These are phyloP conservation scores for Annulohypoxylon maeteangense DNA, from an alignment of 495 filamentous ascomycete genomes.

Conservation along the genomic window DNA sequence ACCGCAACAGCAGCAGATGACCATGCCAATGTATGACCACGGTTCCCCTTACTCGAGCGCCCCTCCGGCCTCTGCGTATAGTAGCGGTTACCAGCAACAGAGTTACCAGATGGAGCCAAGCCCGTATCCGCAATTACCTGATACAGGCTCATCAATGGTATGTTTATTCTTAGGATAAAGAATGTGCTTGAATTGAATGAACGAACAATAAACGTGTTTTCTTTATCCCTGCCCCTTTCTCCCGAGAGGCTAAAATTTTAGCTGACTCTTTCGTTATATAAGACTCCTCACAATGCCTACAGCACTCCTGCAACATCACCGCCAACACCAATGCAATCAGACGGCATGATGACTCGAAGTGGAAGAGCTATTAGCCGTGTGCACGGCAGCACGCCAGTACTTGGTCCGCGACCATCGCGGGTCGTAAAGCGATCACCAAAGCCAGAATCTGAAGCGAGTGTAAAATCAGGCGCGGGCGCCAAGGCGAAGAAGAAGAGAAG, in stretches of 20 bases:
- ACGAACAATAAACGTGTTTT: slow-evolving; percentile 31
- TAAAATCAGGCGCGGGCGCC: slow-evolving; percentile 31
- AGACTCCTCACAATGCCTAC: slow-evolving; percentile 54
- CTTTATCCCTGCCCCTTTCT: slow-evolving; percentile 22
- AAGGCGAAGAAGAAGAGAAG: slow-evolving; percentile 61
- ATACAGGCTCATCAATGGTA: slow-evolving; percentile 44
- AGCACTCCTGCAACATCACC: slow-evolving; percentile 63
- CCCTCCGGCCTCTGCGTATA: slow-evolving; percentile 25
- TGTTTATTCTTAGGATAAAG: slow-evolving; percentile 43
- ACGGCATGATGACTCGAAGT: slow-evolving; percentile 58
- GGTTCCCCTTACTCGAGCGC: slow-evolving; percentile 31
- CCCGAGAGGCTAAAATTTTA: not conserved
- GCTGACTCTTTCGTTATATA: slow-evolving; percentile 24
- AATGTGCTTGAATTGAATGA: slow-evolving; percentile 1
- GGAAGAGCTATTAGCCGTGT: slow-evolving; percentile 52
- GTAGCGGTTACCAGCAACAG: slow-evolving; percentile 48
- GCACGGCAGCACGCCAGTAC: slow-evolving; percentile 22
- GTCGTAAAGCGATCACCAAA: slow-evolving; percentile 52
- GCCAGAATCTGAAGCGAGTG: slow-evolving; percentile 27
- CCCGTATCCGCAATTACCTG: slow-evolving; percentile 50
- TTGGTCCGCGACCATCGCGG: slow-evolving; percentile 37
- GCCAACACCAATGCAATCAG: slow-evolving; percentile 56
- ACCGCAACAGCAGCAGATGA: slow-evolving; percentile 44
- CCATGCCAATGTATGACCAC: slow-evolving; percentile 43
- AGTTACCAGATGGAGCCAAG: slow-evolving; percentile 49